phyloP scores from a whole-genome alignment of 768 basidiomycete genomes.

The Lyophyllum semitale region DNA sequence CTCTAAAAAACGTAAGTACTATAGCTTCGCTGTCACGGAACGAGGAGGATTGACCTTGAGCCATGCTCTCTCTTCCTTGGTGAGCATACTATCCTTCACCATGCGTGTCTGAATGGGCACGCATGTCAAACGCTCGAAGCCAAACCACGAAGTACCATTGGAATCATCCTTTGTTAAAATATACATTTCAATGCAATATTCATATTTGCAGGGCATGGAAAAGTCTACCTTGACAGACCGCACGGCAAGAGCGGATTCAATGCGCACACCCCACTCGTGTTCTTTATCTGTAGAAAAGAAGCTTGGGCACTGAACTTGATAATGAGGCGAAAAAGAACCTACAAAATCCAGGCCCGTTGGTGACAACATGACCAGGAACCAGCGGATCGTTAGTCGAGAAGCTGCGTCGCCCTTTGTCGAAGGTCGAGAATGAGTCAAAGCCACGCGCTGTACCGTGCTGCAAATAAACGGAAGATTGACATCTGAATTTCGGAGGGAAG shows the following conservation, averaged over 20 bases:
- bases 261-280: constrained; percentile 86
- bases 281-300: constrained; percentile 58
- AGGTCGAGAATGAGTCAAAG: constrained; percentile 83
- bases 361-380: constrained; percentile 85
- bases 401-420: constrained; percentile 83
- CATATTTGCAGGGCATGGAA: neutral
- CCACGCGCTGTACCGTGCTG: constrained; percentile 94
- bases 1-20: constrained; percentile 41
- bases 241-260: constrained; percentile 85
- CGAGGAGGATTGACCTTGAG: constrained; percentile 57
- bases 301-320: constrained; percentile 13
- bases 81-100: constrained; percentile 82
- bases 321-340: constrained; percentile 14
- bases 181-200: neutral
- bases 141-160: constrained; percentile 79
- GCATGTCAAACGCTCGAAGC: constrained; percentile 90
- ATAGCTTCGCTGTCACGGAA: neutral
- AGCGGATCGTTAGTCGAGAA: constrained; percentile 73
- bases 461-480: constrained; percentile 12
- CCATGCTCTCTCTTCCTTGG: constrained; percentile 89
- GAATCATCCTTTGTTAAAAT: constrained; percentile 69
- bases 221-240: constrained; percentile 54
- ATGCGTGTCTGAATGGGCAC: constrained; percentile 93
- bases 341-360: constrained; percentile 76
- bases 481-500: constrained; percentile 1